A percentile compares a stretch with the other conserved stretches of the same genome.
Evolutionary conservation across 495 filamentous ascomycete species (phyloP).

Genomic region (Delitschia confertaspora): DNA sequence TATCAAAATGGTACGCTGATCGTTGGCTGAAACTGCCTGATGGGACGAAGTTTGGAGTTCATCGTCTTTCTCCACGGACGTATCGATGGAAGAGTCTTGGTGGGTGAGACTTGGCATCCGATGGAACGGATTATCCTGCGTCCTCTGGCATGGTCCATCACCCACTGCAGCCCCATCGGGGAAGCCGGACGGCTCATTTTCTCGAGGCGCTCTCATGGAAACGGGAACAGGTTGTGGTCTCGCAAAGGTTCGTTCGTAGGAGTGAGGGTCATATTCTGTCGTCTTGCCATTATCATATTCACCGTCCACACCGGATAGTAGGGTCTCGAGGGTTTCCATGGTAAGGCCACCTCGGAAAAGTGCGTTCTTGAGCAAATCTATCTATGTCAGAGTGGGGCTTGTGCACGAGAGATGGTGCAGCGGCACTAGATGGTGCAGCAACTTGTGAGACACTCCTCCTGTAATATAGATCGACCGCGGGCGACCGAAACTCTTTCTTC

Average conservation of each 20-base stretch:
- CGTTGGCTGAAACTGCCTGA: slow-evolving; percentile 27
- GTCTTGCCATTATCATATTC: slow-evolving; percentile 4
- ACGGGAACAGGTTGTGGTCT: slow-evolving; percentile 9
- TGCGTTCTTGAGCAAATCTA: slow-evolving; percentile 54
- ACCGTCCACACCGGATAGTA: slow-evolving; percentile 23
- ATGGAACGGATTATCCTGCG: slow-evolving; percentile 4
- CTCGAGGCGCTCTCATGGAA: slow-evolving; percentile 8
- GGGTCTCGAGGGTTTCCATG: slow-evolving; percentile 48
- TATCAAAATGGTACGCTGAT: slow-evolving; percentile 56
- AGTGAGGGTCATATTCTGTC: background rate
- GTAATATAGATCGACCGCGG: slow-evolving; percentile 5
- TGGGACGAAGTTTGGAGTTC: slow-evolving; percentile 24
- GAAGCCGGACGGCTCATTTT: slow-evolving; percentile 7
- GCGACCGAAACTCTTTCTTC: too few relatives aligned
- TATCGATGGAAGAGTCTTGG: slow-evolving; percentile 28
- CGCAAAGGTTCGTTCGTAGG: slow-evolving; percentile 7
- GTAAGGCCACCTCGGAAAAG: slow-evolving; percentile 56
- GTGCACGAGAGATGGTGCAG: too few relatives aligned
- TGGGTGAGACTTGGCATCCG: slow-evolving; percentile 10
- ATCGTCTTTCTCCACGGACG: slow-evolving; percentile 43
- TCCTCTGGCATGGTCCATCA: slow-evolving; percentile 9
- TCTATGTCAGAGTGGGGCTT: too few relatives aligned
- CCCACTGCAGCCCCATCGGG: slow-evolving; percentile 24
- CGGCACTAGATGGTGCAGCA: background rate
- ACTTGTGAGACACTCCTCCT: background rate